Conservation (phyloP, 257 asterid species). For the Solanum stenotomum region DNA sequence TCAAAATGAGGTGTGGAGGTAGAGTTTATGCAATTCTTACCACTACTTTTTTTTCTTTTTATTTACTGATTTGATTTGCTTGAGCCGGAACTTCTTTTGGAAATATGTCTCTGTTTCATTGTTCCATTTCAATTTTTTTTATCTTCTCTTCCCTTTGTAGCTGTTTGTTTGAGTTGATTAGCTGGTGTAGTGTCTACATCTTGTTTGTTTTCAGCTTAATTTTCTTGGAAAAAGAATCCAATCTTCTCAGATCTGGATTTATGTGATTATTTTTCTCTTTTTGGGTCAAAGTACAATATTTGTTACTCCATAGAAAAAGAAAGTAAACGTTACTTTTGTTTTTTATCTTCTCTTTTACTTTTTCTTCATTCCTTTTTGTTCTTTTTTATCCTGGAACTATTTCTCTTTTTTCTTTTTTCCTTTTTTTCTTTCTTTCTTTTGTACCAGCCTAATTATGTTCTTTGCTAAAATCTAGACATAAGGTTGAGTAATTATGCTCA, state of each 20-base stretch:
- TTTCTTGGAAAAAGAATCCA: slow-evolving; percentile 15
- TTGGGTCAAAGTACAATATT: background rate
- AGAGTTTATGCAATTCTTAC: background rate
- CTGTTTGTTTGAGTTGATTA: background rate
- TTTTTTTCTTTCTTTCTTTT: too few species aligned
- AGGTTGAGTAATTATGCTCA: background rate
- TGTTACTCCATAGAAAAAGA: slow-evolving; percentile 4
- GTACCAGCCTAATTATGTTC: background rate
- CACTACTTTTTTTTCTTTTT: background rate
- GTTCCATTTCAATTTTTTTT: background rate
- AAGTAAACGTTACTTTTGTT: slow-evolving; percentile 26
- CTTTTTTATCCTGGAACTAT: slow-evolving; percentile 11
- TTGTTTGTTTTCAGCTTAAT: slow-evolving; percentile 2
- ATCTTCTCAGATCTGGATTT: slow-evolving; percentile 48
- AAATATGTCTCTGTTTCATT: background rate
- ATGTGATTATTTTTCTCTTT: background rate
- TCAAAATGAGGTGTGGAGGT: background rate
- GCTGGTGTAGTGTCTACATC: slow-evolving; percentile 1
- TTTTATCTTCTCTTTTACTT: slow-evolving; percentile 6
- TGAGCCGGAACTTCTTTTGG: background rate
- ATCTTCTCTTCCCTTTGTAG: background rate
- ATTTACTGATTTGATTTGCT: too few species aligned
- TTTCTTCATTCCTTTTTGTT: background rate
- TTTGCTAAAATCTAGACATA: background rate
- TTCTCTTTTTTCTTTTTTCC: background rate